phyloP scores from a whole-genome alignment of 2,329 filamentous ascomycete genomes.

The Venturia effusa region DNA sequence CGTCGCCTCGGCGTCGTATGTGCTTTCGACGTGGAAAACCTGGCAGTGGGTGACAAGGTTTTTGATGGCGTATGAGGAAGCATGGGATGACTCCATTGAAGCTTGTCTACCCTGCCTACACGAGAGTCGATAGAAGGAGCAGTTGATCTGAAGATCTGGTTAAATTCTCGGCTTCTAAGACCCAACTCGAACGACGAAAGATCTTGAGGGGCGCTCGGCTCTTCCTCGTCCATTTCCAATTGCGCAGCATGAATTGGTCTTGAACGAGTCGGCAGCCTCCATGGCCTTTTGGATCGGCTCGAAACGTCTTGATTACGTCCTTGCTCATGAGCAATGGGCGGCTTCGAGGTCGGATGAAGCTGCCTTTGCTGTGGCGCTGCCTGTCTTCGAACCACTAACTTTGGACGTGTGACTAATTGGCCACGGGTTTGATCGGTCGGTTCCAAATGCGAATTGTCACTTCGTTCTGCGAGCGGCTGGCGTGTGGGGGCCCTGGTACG shows the following conservation, averaged over 20 bases:
- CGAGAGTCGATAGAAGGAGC: not conserved
- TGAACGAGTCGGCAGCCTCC: not conserved
- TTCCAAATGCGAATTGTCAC: not conserved
- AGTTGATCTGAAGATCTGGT: not conserved
- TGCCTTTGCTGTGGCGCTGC: not conserved
- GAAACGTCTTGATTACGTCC: not conserved
- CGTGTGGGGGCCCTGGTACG: not conserved
- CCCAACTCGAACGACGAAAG: not conserved
- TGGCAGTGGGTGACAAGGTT: not conserved
- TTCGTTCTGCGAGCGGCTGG: not conserved
- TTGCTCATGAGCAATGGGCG: not conserved
- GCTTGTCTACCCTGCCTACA: not conserved
- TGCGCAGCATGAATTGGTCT: not conserved
- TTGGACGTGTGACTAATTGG: not conserved
- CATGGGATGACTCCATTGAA: not conserved
- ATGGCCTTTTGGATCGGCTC: not conserved
- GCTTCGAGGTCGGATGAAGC: not conserved
- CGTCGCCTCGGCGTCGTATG: not conserved
- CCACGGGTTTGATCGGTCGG: not conserved
- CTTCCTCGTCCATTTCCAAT: not conserved
- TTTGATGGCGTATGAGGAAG: not conserved
- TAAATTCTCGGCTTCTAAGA: not conserved
- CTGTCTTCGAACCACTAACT: not conserved
- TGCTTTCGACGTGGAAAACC: not conserved
- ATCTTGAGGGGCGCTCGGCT: not conserved